phyloP scores from a whole-genome alignment of 495 filamentous ascomycete genomes.

The Lasiosphaeria hispida region DNA sequence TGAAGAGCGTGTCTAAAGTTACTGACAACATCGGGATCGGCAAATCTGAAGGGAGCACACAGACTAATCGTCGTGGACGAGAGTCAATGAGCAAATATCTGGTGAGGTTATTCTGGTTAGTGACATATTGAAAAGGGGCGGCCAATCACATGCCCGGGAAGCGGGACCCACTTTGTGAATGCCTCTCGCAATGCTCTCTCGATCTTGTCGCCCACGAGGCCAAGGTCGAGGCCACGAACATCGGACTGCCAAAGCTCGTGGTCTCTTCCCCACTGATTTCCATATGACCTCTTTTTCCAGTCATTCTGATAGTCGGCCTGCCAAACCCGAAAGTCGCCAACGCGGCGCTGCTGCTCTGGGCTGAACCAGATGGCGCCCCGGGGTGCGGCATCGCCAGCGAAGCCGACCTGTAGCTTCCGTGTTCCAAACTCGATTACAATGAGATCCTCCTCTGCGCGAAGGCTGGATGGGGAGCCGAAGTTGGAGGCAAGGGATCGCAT shows the following conservation, averaged over 20 bases:
- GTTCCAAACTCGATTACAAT: constrained; percentile 81
- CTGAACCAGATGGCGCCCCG: constrained; percentile 69
- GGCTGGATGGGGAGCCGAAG: constrained; percentile 69
- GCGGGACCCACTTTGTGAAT: constrained; percentile 63
- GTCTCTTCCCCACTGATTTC: constrained; percentile 62
- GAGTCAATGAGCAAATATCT: constrained; percentile 77
- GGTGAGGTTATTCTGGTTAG: constrained; percentile 13
- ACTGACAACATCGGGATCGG: constrained; percentile 76
- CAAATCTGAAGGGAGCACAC: constrained; percentile 73
- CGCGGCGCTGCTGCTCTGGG: constrained; percentile 68
- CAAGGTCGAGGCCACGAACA: constrained; percentile 67
- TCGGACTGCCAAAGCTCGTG: constrained; percentile 84
- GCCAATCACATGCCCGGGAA: neutral
- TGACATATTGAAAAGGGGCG: neutral
- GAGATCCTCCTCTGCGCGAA: constrained; percentile 79
- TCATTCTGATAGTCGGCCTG: constrained; percentile 50
- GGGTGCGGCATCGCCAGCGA: constrained; percentile 75
- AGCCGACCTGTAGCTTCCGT: constrained; percentile 76
- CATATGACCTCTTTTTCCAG: constrained; percentile 41
- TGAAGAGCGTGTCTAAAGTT: constrained; percentile 72
- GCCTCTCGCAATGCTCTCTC: constrained; percentile 80
- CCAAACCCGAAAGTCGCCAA: constrained; percentile 79
- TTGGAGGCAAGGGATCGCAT: constrained; percentile 56
- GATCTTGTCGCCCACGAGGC: constrained; percentile 81
- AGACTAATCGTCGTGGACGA: constrained; percentile 64